These are phyloP conservation scores for Ustilago nuda DNA, from an alignment of 1,284 basidiomycete genomes.

Conservation along the genomic window DNA sequence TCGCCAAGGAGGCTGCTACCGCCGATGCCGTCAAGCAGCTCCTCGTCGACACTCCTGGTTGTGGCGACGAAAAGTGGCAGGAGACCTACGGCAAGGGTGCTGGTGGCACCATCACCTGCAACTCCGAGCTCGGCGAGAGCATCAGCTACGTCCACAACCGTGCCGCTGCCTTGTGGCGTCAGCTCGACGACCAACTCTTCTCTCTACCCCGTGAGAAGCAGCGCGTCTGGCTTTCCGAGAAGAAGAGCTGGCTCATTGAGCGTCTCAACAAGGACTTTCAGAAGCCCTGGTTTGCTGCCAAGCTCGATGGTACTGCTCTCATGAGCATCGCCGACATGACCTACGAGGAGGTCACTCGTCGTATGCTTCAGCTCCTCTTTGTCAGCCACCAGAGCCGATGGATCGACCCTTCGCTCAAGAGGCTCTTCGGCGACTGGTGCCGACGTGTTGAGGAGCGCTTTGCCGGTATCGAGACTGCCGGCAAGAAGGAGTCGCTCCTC, in stretches of 20 bases:
- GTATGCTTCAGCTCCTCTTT: conserved; percentile 93
- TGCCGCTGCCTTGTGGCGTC: conserved; percentile 96
- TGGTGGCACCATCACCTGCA: conserved; percentile 94
- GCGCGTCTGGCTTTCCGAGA: conserved; percentile 84
- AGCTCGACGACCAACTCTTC: conserved; percentile 92
- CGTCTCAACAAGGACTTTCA: conserved; percentile 95
- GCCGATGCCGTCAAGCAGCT: conserved; percentile 93
- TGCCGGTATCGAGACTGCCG: conserved; percentile 60
- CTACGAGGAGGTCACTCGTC: conserved; percentile 92
- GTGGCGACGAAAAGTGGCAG: conserved; percentile 91
- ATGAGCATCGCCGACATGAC: conserved; percentile 95
- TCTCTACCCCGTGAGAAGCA: conserved; percentile 95
- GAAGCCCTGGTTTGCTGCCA: conserved; percentile 73
- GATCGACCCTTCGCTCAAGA: conserved; percentile 93
- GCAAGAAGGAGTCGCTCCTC: conserved; percentile 60
- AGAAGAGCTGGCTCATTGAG: conserved; percentile 87
- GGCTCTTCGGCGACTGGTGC: conserved; percentile 96
- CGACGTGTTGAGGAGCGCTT: conserved; percentile 89
- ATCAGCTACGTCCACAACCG: conserved; percentile 93
- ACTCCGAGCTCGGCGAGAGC: conserved; percentile 96
- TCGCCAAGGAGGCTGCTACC: conserved; percentile 97
- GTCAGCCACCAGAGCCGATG: conserved; percentile 90
- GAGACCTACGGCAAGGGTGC: conserved; percentile 88
- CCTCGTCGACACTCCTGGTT: conserved; percentile 92
- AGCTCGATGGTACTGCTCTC: conserved; percentile 74